Evolutionary conservation across 108 stramenopile genomes (phyloP).

Genomic region (Aurantiochytrium sp.): DNA sequence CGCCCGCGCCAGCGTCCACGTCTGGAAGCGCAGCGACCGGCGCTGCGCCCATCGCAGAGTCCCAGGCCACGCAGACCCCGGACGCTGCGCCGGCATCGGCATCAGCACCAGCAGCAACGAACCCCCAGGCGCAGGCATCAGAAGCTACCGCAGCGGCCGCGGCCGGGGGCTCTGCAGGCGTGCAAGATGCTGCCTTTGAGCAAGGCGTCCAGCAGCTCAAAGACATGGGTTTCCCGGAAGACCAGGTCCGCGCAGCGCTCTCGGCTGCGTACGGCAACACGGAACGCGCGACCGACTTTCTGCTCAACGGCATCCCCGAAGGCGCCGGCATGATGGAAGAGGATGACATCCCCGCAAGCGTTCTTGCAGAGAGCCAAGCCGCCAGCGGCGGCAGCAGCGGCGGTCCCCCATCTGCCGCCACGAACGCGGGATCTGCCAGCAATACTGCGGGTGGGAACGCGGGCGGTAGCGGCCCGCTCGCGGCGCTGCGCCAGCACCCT

Average conservation of each 20-base stretch:
- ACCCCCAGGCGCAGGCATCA: slow-evolving; percentile 41
- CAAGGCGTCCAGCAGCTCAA: slow-evolving; percentile 22
- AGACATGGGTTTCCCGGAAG: slow-evolving; percentile 61
- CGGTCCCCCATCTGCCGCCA: too few species aligned
- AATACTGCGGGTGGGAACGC: neutral
- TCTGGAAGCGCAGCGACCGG: too few species aligned
- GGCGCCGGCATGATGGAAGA: slow-evolving; percentile 8
- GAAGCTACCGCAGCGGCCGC: neutral
- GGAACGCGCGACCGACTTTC: slow-evolving; percentile 89
- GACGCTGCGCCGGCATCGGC: neutral
- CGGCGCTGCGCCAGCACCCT: slow-evolving; percentile 80
- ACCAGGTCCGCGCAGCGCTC: slow-evolving; percentile 68
- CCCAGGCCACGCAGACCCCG: neutral
- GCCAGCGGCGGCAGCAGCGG: neutral
- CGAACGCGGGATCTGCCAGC: neutral
- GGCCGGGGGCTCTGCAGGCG: neutral
- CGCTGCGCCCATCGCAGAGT: slow-evolving; percentile 14
- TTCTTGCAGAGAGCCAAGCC: too few species aligned
- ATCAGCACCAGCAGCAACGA: slow-evolving; percentile 30
- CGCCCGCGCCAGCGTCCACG: slow-evolving; percentile 48
- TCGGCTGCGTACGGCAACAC: slow-evolving; percentile 86
- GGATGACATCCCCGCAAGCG: neutral
- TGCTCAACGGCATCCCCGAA: slow-evolving; percentile 92
- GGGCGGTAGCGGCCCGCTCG: slow-evolving; percentile 52
- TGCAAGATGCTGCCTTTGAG: neutral